Evolutionary conservation across 371 early-diverging fungal genomes (phyloP).

Genomic region (Mortierella sp.): DNA sequence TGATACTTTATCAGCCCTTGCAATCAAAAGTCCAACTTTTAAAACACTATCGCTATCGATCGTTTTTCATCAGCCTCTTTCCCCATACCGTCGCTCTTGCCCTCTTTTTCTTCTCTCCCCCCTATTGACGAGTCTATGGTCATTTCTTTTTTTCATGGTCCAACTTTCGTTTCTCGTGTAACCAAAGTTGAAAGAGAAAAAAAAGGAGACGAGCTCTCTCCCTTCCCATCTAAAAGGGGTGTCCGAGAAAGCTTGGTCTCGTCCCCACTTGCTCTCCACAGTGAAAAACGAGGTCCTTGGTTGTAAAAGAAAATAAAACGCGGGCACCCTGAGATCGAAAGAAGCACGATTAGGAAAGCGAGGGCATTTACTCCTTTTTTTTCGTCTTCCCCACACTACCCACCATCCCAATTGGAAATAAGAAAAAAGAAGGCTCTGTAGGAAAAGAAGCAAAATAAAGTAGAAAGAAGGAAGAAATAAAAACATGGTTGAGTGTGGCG

Average conservation of each 20-base stretch:
- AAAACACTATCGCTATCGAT: not conserved
- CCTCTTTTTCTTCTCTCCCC: not conserved
- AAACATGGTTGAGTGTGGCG: not conserved
- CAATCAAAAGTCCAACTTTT: not conserved
- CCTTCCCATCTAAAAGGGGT: not conserved
- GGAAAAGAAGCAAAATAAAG: not conserved
- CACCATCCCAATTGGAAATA: not conserved
- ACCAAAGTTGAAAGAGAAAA: not conserved
- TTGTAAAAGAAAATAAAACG: not conserved
- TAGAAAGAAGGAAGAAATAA: no score
- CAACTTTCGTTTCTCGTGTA: constrained; percentile 11
- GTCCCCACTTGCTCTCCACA: constrained; percentile 1
- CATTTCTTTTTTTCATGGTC: constrained; percentile 6
- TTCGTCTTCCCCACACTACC: not conserved
- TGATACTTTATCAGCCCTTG: not conserved
- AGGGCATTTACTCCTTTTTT: not conserved
- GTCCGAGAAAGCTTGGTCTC: not conserved
- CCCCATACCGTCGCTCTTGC: no score
- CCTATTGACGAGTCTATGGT: not conserved
- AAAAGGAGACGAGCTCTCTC: not conserved
- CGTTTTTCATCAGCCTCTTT: not conserved
- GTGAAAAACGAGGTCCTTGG: not conserved
- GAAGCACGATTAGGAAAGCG: not conserved
- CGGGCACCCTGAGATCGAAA: constrained; percentile 9
- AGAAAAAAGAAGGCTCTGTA: not conserved